phyloP scores from a whole-genome alignment of 2,329 filamentous ascomycete genomes.

The Fusarium mundagurra region DNA sequence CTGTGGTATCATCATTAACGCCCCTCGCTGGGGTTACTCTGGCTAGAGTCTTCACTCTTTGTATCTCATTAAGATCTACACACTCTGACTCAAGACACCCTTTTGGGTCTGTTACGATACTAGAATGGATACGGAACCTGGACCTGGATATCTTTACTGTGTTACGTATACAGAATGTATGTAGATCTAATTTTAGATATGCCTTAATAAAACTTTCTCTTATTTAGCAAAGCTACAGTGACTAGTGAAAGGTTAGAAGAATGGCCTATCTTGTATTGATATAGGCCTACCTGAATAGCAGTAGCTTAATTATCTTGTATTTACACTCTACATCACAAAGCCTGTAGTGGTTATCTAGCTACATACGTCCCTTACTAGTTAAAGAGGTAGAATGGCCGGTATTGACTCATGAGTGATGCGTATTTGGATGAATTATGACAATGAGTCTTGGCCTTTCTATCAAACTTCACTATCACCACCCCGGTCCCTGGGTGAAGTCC shows the following conservation, averaged over 20 bases:
- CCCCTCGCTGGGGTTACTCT: slow-evolving; percentile 59
- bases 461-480: too few species aligned
- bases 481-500: too few species aligned
- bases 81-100: neutral
- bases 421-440: too few species aligned
- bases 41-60: neutral
- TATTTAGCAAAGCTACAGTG: neutral
- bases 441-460: too few species aligned
- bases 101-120: neutral
- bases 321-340: too few species aligned
- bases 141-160: neutral
- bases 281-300: too few species aligned
- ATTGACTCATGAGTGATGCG: too few species aligned
- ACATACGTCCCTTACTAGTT: too few species aligned
- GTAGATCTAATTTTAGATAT: neutral
- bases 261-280: neutral
- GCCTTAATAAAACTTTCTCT: neutral
- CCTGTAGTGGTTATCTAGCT: too few species aligned
- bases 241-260: neutral
- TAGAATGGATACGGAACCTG: neutral
- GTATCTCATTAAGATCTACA: neutral
- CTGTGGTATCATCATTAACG: slow-evolving; percentile 71
- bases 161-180: too few species aligned
- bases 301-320: too few species aligned
- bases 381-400: too few species aligned